These are phyloP conservation scores for Cnidoscolus chayamansa DNA, from an alignment of 441 rosid species.

Conservation along the genomic window DNA sequence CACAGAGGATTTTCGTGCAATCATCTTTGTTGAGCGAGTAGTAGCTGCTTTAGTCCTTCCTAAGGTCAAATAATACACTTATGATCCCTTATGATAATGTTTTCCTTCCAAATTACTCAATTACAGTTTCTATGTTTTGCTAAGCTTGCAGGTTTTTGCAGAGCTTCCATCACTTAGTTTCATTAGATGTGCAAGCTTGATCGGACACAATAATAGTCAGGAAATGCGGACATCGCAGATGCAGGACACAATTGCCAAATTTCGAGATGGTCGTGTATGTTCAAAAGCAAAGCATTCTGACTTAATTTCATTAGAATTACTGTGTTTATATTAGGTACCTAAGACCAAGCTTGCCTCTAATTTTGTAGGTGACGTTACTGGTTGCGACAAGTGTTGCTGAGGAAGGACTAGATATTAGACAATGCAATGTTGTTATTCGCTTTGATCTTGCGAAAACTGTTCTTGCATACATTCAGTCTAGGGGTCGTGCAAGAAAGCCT, in stretches of 20 bases:
- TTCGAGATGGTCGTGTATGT: slow-evolving; percentile 96
- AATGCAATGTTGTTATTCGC: slow-evolving; percentile 98
- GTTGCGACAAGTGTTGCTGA: slow-evolving; percentile 99
- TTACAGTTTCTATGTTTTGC: slow-evolving; percentile 10
- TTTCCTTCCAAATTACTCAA: slow-evolving; percentile 14
- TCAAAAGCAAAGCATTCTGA: slow-evolving; percentile 8
- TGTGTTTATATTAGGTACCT: slow-evolving; percentile 16
- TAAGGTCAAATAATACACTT: slow-evolving; percentile 49
- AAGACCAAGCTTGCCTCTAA: slow-evolving; percentile 14
- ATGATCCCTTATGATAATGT: no score
- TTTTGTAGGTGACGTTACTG: slow-evolving; percentile 76
- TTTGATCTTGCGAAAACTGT: slow-evolving; percentile 99
- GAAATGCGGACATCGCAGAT: slow-evolving; percentile 94
- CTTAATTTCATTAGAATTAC: slow-evolving; percentile 15
- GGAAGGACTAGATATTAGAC: slow-evolving; percentile 99
- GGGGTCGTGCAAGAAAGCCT: slow-evolving; percentile 99
- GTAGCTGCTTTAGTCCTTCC: slow-evolving; percentile 99
- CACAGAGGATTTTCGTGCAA: slow-evolving; percentile 96
- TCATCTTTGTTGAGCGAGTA: slow-evolving; percentile 97
- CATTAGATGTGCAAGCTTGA: slow-evolving; percentile 85
- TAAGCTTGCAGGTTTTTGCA: slow-evolving; percentile 63
- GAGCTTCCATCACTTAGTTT: slow-evolving; percentile 95
- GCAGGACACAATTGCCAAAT: slow-evolving; percentile 93
- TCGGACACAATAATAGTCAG: slow-evolving; percentile 96
- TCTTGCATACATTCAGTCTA: slow-evolving; percentile 94